Base-by-base conservation (phyloP, 192 early-diverging fungal genomes). In the Chytriomyces hyalinus region DNA sequence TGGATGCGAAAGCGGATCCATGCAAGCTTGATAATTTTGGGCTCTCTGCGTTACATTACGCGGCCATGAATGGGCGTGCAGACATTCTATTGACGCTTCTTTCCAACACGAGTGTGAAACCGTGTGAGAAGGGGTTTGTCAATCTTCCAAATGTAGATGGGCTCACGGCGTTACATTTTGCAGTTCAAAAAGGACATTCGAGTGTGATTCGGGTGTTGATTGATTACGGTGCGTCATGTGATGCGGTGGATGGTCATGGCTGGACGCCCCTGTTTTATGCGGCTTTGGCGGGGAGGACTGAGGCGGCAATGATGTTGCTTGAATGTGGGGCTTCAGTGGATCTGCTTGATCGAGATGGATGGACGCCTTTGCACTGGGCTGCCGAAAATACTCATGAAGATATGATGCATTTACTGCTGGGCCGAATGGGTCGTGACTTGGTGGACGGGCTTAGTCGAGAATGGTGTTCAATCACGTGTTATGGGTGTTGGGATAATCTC, bases 301-400 rank as follows among this genome's bases (percentile, higher is more conserved):
- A 59, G 53, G 20, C 20, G 0, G 53, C 20, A 20, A 59, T 17
- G 20, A 13, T 59, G 53, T 59, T 59, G 53, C 53, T 59, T 13
- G 53, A 59, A 20, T 59, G 20, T 20, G 20, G 20, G 53, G 53
- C 53, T 2, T 13, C 13, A 59, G 53, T 59, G 53, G 20, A 59
- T 59, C 15, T 17, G 20, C 53, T 13, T 17, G 53, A 59, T 20
- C 20, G 15, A 20, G 13, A 59, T 59, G 53, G 20, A 20, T 59
- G 53, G 53, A 59, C 53, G 53, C 53, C 53, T 59, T 59, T 59
- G 53, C 53, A 59, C 4, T 59, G 13, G 53, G 53, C 53, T 17
- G 53, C 53, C 4, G 15, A 59, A 59, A 59, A 59, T 59, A 20
- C 15, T 13, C 13, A 59, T 59, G 1, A 17, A 20, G 53, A 59